Evolutionary conservation across 2,329 filamentous ascomycete genomes (phyloP), one percentile per base, ranked within the genome.

Genomic region (Chrysoporthe puriensis): DNA sequence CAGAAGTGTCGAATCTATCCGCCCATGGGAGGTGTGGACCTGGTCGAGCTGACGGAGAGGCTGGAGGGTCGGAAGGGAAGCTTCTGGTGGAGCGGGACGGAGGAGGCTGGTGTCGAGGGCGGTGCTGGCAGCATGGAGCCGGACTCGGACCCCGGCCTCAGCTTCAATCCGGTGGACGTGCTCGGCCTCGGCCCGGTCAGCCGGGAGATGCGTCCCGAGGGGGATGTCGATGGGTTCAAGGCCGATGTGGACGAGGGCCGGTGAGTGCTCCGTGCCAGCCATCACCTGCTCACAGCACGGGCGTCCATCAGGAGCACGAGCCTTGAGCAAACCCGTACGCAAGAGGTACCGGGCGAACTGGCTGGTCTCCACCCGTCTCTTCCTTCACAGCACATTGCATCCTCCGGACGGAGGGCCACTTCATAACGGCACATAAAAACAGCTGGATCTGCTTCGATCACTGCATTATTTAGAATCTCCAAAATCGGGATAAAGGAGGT

Each of bases 1-100:
- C 57, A 43, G 14, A 57, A n/a, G 32, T 67, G 65, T 60, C 63
- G 68, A 16, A 50, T 67, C 62, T 69, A 69, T 56, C 65, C 58
- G 9, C 48, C 65, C 13, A 8, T 52, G 40, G 62, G 18, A 2
- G 44, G 16, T n/a, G 58, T 48, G n/a, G 52, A 69, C 43, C 52
- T 69, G 58, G 1, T 9, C n/a, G 46, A 42, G 58, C 65, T 69
- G 36, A 44, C 58, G 32, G 36, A 64, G n/a, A 36, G 9, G 18
- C 52, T 69, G 13, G 52, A 67, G 58, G 7, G 5, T 32, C 21
- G 62, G 34, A 54, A 43, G 40, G 58, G 44, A 14, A 66, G 63
- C 46, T 69, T 61, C 44, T 69, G 68, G 68, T 56, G 56, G 50
- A 67, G 58, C 11, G 58, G 66, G 2, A 36, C 32, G 26, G 58